A percentile compares a stretch with the other conserved stretches of the same genome.
phyloP scores from a whole-genome alignment of 495 filamentous ascomycete genomes.

The Aspergillus sparsus region DNA sequence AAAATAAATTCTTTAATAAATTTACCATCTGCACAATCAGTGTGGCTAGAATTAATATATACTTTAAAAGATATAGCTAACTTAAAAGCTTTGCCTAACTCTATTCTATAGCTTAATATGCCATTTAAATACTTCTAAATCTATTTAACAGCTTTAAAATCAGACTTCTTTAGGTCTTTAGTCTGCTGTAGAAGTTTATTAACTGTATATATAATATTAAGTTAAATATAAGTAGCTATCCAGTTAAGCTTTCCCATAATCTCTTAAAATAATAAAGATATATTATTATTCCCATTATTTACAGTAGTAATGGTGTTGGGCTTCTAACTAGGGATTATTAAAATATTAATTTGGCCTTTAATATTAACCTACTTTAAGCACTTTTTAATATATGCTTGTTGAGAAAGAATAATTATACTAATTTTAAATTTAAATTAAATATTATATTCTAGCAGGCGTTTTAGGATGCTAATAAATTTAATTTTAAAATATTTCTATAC shows the following conservation, averaged over 20 bases:
- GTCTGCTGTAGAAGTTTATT: neutral
- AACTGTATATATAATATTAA: no score
- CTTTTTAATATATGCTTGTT: neutral
- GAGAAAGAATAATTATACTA: neutral
- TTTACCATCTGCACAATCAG: neutral
- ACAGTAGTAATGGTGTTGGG: neutral
- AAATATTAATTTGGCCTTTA: neutral
- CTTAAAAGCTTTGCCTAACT: neutral
- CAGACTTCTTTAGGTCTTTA: neutral
- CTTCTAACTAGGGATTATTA: neutral
- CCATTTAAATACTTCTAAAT: neutral
- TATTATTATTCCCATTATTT: neutral
- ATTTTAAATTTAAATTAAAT: neutral
- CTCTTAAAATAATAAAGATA: neutral
- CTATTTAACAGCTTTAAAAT: neutral
- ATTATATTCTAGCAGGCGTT: neutral
- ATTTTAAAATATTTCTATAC: neutral
- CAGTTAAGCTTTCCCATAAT: neutral
- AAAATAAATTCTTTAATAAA: neutral
- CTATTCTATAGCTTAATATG: neutral
- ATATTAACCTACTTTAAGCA: neutral
- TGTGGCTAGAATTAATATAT: neutral
- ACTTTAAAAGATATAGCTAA: neutral
- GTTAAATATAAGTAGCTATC: neutral
- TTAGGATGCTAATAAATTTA: no score